Evolutionary conservation across 306 rosid species (phyloP).

Genomic region (Aeschynomene evenia): DNA sequence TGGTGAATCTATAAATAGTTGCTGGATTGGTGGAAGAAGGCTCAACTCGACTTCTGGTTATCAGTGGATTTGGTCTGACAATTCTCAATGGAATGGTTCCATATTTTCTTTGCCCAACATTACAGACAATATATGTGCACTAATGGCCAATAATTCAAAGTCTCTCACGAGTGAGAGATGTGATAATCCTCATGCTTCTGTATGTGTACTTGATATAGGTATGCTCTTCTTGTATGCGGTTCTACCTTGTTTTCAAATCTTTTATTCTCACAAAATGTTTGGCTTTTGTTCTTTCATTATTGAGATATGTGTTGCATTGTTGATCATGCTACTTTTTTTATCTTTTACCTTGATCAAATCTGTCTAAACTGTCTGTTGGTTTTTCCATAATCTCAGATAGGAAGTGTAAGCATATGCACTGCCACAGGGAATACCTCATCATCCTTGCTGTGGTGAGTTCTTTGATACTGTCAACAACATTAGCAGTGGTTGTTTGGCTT

Average conservation of each 20-base stretch:
- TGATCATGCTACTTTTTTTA: not conserved
- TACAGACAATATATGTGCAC: slow-evolving; percentile 52
- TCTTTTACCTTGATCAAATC: not conserved
- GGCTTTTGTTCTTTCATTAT: slow-evolving; percentile 20
- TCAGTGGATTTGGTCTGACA: slow-evolving; percentile 85
- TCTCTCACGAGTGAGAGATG: slow-evolving; percentile 59
- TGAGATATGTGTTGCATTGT: slow-evolving; percentile 1
- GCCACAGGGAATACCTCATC: slow-evolving; percentile 87
- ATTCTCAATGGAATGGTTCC: slow-evolving; percentile 67
- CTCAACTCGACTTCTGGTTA: slow-evolving; percentile 48
- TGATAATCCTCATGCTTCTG: slow-evolving; percentile 49
- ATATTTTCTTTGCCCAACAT: slow-evolving; percentile 34
- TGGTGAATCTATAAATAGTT: slow-evolving; percentile 42
- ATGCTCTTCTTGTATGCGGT: slow-evolving; percentile 24
- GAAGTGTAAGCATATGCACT: slow-evolving; percentile 68
- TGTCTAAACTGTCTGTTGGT: slow-evolving; percentile 11
- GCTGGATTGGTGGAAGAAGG: slow-evolving; percentile 89
- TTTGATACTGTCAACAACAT: slow-evolving; percentile 76
- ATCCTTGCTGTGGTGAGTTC: slow-evolving; percentile 88
- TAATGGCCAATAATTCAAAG: slow-evolving; percentile 45
- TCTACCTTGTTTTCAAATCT: slow-evolving; percentile 2
- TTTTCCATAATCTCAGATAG: slow-evolving; percentile 43
- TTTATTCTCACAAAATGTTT: not conserved
- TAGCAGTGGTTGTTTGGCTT: slow-evolving; percentile 90
- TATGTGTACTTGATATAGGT: slow-evolving; percentile 80